Evolutionary conservation across 2,329 filamentous ascomycete species (phyloP).

Genomic region (Ophiostoma piceae): DNA sequence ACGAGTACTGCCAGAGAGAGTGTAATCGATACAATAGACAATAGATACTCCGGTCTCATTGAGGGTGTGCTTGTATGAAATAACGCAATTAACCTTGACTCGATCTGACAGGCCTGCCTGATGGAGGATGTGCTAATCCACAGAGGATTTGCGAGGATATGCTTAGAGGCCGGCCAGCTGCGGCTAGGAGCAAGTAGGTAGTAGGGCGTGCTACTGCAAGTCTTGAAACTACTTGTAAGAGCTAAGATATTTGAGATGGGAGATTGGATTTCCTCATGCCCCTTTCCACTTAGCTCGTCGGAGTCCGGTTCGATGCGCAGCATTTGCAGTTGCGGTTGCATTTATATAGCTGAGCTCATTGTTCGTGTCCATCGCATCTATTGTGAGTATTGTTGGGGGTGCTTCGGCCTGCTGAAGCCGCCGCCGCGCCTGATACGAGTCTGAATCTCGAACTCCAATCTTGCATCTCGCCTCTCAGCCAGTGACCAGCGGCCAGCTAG

Average conservation of each 20-base stretch:
- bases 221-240: not conserved
- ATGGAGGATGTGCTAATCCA: not conserved
- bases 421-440: not conserved
- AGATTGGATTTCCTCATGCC: not conserved
- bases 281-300: not conserved
- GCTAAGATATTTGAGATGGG: not conserved
- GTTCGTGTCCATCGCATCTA: not conserved
- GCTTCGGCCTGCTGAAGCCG: not conserved
- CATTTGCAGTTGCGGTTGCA: too few species aligned
- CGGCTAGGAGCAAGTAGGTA: not conserved
- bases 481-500: not conserved
- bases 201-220: not conserved
- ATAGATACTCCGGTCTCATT: not conserved
- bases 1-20: too few species aligned
- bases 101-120: not conserved
- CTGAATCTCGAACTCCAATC: not conserved
- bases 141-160: not conserved
- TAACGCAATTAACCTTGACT: not conserved
- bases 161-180: not conserved
- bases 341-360: not conserved
- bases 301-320: not conserved
- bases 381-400: not conserved
- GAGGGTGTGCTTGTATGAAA: slow-evolving; percentile 6
- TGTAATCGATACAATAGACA: too few species aligned
- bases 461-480: not conserved